Conservation (phyloP, 345 rosid species). For the Populus nigra region DNA sequence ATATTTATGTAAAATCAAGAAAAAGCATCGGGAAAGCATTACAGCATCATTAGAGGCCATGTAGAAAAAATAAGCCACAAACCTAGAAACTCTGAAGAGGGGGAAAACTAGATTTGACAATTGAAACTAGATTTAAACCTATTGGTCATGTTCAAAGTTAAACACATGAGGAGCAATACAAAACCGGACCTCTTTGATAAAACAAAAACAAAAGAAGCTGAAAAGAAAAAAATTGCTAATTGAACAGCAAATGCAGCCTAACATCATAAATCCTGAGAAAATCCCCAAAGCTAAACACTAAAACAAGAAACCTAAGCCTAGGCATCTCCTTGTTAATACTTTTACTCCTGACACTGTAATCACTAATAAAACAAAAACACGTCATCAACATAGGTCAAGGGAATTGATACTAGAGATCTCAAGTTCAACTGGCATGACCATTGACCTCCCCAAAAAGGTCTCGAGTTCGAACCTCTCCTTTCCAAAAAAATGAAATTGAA, state of each 20-base stretch:
- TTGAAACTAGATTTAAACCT: not conserved
- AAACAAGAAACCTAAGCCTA: not conserved
- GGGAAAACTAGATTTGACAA: not conserved
- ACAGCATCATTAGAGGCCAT: not conserved
- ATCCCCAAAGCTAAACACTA: not conserved
- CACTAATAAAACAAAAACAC: not conserved
- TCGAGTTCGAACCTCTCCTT: too few relatives aligned
- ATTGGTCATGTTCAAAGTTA: not conserved
- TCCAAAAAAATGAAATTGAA: not conserved
- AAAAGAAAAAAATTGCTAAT: not conserved
- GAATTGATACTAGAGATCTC: not conserved
- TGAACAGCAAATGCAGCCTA: not conserved
- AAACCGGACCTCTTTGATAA: not conserved
- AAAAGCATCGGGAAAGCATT: not conserved
- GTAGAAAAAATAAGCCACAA: too few relatives aligned
- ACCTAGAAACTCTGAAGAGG: not conserved
- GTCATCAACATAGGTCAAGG: not conserved
- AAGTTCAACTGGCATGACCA: too few relatives aligned
- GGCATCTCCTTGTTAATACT: not conserved
- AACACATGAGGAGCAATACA: not conserved
- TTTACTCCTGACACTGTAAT: not conserved
- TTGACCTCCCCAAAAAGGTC: too few relatives aligned
- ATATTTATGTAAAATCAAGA: not conserved
- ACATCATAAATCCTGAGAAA: not conserved
- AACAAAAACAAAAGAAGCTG: not conserved